phyloP scores from a whole-genome alignment of 1,139 yeast species.

The Taphrina betulina region DNA sequence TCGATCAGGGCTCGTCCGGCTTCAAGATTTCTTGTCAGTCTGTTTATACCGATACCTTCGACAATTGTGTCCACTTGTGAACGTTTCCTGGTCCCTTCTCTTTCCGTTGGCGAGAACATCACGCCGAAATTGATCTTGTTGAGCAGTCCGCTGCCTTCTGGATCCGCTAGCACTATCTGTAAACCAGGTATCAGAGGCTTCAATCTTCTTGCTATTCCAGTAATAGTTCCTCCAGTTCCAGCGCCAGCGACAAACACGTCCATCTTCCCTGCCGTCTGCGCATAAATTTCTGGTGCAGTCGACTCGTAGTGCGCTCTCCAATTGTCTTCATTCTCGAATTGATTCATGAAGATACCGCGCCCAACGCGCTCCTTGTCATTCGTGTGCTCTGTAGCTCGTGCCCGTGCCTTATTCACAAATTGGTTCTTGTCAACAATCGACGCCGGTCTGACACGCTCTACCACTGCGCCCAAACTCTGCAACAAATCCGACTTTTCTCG shows the following conservation, averaged over 20 bases:
- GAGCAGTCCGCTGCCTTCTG: conserved; percentile 90
- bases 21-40: conserved; percentile 77
- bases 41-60: conserved; percentile 89
- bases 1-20: conserved; percentile 63
- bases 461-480: conserved; percentile 71
- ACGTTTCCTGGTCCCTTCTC: conserved; percentile 88
- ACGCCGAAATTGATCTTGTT: conserved; percentile 86
- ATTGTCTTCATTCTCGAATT: conserved; percentile 87
- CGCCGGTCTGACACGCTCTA: conserved; percentile 92
- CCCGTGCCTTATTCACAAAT: conserved; percentile 83
- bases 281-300: conserved; percentile 87
- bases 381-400: conserved; percentile 59
- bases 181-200: conserved; percentile 52
- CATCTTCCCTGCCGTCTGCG: conserved; percentile 61
- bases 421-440: conserved; percentile 91
- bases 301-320: conserved; percentile 80
- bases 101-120: conserved; percentile 85
- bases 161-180: conserved; percentile 71
- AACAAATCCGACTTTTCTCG: conserved; percentile 73
- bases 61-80: conserved; percentile 95
- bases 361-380: conserved; percentile 43
- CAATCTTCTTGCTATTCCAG: conserved; percentile 77
- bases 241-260: conserved; percentile 79
- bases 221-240: conserved; percentile 69
- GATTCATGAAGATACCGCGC: conserved; percentile 84